Evolutionary conservation across 228 moss, liverwort and hornwort species (phyloP).

Genomic region (Sphagnum fallax): DNA sequence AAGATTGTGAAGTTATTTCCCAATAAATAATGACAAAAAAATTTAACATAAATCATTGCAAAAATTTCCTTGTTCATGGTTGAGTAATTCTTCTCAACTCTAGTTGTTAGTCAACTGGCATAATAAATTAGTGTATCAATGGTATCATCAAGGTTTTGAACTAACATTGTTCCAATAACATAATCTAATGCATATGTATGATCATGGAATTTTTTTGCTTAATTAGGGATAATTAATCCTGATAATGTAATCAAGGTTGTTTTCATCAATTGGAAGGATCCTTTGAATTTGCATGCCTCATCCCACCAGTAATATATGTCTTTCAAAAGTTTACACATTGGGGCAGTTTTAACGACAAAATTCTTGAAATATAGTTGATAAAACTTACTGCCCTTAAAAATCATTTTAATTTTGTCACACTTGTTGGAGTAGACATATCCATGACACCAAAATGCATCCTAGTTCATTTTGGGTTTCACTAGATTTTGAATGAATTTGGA

Average conservation of each 20-base stretch:
- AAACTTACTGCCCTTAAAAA: background rate
- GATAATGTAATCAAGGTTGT: background rate
- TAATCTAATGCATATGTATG: background rate
- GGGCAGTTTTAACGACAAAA: background rate
- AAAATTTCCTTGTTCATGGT: background rate
- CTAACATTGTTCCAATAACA: background rate
- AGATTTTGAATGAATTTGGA: no score
- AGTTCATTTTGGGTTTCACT: no score
- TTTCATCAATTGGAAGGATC: background rate
- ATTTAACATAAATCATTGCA: conserved; percentile 5
- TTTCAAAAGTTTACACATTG: background rate
- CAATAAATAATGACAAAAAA: conserved; percentile 6
- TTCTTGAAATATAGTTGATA: background rate
- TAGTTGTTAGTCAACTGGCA: background rate
- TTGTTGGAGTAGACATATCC: background rate
- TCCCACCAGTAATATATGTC: background rate
- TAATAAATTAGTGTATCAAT: background rate
- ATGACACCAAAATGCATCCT: no score
- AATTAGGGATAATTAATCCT: background rate
- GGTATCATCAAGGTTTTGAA: background rate
- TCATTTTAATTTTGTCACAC: no score
- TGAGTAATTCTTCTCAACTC: background rate
- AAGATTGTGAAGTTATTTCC: conserved; percentile 2
- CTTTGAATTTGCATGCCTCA: background rate
- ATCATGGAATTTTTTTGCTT: background rate